Conservation (phyloP, 768 basidiomycete species). For the Amanita rubescens region DNA sequence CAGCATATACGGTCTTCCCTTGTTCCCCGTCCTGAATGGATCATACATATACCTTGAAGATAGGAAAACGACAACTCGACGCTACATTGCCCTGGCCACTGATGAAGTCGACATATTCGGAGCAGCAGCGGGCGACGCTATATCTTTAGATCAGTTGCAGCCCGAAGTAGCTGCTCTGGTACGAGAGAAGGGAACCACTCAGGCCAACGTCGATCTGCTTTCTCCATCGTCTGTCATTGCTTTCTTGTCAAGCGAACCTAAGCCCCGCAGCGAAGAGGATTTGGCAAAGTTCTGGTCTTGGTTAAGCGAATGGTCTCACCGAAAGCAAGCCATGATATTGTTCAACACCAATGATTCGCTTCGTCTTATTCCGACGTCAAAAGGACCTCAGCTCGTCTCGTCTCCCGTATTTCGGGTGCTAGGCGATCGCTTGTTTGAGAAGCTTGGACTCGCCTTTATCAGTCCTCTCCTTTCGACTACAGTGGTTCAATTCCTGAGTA, state of each 20-base stretch:
- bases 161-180: slow-evolving; percentile 16
- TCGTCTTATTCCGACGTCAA: slow-evolving; percentile 27
- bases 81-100: slow-evolving; percentile 22
- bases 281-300: slow-evolving; percentile 38
- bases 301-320: slow-evolving; percentile 21
- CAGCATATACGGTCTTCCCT: slow-evolving; percentile 29
- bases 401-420: slow-evolving; percentile 21
- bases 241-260: slow-evolving; percentile 12
- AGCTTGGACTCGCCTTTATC: slow-evolving; percentile 27
- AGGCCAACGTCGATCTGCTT: slow-evolving; percentile 27
- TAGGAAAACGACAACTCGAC: neutral
- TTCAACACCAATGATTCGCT: slow-evolving; percentile 4
- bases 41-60: neutral
- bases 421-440: slow-evolving; percentile 17
- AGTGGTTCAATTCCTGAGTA: slow-evolving; percentile 15
- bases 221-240: slow-evolving; percentile 17
- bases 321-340: neutral
- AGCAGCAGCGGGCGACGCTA: slow-evolving; percentile 11
- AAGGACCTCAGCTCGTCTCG: slow-evolving; percentile 19
- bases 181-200: slow-evolving; percentile 13
- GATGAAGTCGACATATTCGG: slow-evolving; percentile 23
- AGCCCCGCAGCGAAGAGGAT: slow-evolving; percentile 22
- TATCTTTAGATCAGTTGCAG: slow-evolving; percentile 24
- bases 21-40: slow-evolving; percentile 24
- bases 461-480: slow-evolving; percentile 16